Evolutionary conservation across 1,139 yeast species (phyloP), one percentile per base, ranked within the genome.

Genomic region (Geotrichum cucujoidarum): DNA sequence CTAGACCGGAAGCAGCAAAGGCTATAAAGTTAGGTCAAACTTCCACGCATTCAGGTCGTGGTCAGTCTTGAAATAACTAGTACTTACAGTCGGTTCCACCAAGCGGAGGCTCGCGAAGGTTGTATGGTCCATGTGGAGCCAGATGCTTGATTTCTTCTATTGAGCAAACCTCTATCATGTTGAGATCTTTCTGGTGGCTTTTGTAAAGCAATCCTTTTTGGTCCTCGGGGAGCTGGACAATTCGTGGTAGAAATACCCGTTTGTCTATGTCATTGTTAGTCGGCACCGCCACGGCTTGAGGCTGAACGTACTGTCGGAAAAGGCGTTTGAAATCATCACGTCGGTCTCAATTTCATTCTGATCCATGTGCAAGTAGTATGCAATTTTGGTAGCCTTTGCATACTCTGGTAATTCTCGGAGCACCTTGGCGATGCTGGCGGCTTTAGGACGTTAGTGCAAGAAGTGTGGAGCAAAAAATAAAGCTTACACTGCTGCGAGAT

Each of bases 291-390:
- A 3, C 18, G 5, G 20, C 13, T 17, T 16, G 13, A 30, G 10
- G 2, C n/a, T 4, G 11, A 11, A 29, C 55, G 72, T 78, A 3
- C 70, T 66, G 45, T 67, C 62, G 1, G 58, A 59, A 52, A 80
- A 80, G 16, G 85, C 78, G 4, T 67, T 54, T 34, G 67, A 56
- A 11, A 85, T 76, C 14, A 85, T 66, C 0, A 59, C 61, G 11
- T 66, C 57, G 0, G 95, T 85, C 52, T 75, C 74, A 1, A 81
- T 66, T 60, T 86, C 95, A 53, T 77, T 72, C 21, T 65, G 57
- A 1, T 80, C 82, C 85, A 85, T 80, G 60, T 75, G 79, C 80
- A 84, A 76, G 57, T 76, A 85, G 29, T 82, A 59, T 0, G 81
- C 94, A 1, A 86, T 64, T 10, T 63, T 69, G n/a, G 59, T 58